Evolutionary conservation across 2,329 filamentous ascomycete species (phyloP).

Genomic region (Ceratocystis eucalypticola): DNA sequence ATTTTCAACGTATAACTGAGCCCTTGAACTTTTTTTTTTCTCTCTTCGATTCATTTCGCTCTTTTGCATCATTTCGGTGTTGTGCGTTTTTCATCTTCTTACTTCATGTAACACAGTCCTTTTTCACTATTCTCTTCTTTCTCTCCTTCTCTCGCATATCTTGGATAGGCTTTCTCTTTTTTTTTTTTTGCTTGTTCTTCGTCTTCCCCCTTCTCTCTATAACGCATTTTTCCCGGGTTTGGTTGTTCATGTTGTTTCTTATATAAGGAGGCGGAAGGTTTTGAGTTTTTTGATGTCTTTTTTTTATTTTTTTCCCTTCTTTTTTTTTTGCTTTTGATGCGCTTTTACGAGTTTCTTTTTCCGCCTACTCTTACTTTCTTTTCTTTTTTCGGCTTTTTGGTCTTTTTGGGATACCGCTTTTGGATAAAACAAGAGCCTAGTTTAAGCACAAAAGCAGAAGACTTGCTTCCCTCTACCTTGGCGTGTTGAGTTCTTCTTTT

Average conservation of each 20-base stretch:
- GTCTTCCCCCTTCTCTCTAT: conserved; percentile 4
- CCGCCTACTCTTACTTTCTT: too few relatives aligned
- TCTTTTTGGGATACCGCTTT: neutral
- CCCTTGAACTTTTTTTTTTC: neutral
- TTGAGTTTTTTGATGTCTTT: conserved; percentile 11
- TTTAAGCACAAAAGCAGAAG: too few relatives aligned
- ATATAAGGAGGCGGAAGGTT: conserved; percentile 19
- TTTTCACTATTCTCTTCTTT: neutral
- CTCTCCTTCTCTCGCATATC: neutral
- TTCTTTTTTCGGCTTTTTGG: neutral
- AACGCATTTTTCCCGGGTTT: conserved; percentile 12
- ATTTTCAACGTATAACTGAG: too few relatives aligned
- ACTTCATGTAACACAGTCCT: conserved; percentile 6
- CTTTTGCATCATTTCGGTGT: conserved; percentile 10
- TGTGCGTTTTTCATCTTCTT: neutral
- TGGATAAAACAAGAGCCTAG: neutral
- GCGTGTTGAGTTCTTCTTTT: neutral
- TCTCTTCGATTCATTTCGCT: conserved; percentile 4
- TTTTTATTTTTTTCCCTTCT: neutral
- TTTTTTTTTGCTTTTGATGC: neutral
- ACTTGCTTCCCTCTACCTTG: neutral
- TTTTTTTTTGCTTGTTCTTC: conserved; percentile 9
- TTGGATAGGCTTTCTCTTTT: neutral
- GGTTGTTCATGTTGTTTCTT: conserved; percentile 9
- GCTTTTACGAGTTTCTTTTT: too few relatives aligned